Percentiles rank a stretch among this genome's conserved stretches.
phyloP scores from a whole-genome alignment of 352 stramenopile genomes.

The Pythium rhizo-oryzae region DNA sequence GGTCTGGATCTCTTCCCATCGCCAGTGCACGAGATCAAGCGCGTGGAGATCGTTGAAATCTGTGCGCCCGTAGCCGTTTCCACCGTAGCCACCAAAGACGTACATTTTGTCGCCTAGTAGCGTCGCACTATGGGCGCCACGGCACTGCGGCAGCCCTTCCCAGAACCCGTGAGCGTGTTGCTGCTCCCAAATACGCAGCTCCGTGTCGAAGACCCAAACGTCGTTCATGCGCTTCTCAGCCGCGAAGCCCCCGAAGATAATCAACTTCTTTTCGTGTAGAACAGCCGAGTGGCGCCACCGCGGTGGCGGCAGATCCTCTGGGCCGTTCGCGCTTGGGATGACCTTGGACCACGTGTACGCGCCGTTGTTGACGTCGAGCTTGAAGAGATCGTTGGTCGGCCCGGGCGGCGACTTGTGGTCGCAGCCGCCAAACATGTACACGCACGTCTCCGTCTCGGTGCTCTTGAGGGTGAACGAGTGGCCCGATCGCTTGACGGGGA shows the following conservation, averaged over 20 bases:
- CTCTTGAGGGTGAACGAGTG: constrained; percentile 94
- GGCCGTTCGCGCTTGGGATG: constrained; percentile 33
- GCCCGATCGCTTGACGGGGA: constrained; percentile 94
- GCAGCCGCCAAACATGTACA: constrained; percentile 91
- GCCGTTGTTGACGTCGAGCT: constrained; percentile 91
- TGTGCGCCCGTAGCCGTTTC: constrained; percentile 91
- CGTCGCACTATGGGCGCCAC: constrained; percentile 91
- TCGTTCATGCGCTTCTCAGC: constrained; percentile 95
- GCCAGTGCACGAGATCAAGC: constrained; percentile 90
- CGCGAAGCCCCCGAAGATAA: constrained; percentile 96
- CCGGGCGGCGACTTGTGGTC: constrained; percentile 91
- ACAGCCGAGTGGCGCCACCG: constrained; percentile 87
- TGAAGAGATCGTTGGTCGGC: constrained; percentile 94
- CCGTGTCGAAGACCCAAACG: constrained; percentile 95
- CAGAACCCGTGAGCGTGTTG: constrained; percentile 88
- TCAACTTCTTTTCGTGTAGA: constrained; percentile 82
- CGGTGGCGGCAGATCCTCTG: constrained; percentile 67
- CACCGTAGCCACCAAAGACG: constrained; percentile 97
- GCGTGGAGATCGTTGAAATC: constrained; percentile 96
- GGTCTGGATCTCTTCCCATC: constrained; percentile 89
- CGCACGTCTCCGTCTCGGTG: constrained; percentile 59
- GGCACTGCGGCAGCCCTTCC: constrained; percentile 89
- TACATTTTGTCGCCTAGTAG: constrained; percentile 91
- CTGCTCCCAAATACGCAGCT: constrained; percentile 93
- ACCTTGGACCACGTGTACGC: constrained; percentile 78